Base-by-base conservation (phyloP, 176 grass and related monocot genomes). In the Musa beccarii region DNA sequence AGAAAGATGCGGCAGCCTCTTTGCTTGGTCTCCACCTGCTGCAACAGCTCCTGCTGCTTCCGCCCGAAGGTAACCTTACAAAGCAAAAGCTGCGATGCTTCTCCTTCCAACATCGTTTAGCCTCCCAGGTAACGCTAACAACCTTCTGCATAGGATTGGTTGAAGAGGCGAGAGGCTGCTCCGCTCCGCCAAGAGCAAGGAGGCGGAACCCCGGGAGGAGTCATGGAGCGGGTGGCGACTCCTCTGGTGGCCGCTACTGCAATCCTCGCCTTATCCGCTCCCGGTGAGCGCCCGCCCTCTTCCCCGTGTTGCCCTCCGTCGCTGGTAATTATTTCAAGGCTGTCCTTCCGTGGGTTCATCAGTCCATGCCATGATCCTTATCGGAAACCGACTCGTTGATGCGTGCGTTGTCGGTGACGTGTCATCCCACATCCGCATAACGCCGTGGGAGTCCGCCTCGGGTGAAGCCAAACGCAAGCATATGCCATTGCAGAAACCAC, bases 241-340 rank as follows among this genome's bases (percentile, higher is more conserved):
- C 80, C 89, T 68, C 66, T 96, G 53, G 50, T 96, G 76, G 83
- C 89, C 66, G 87, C 85, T 5, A 53, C 53, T 74, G 21, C 25
- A 10, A 66, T 82, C 14, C 76, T 89, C 10, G 76, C 86, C 53
- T 81, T 96, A 68, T 83, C 81, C 10, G 80, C 89, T 26, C 79
- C 79, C 78, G 92, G 92, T 96, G 75, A 70, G n/a, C 19, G 43
- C 63, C 63, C 23, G 24, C 23, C 11, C 6, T 11, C 11, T 29
- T 43, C 3, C 34, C 34, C 34, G 6, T 43, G 6, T 6, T 5
- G 4, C 34, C 34, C 34, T 43, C 34, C 29, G 3, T 34, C 3
- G 29, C 3, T 5, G 29, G 3, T 34, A 5, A 34, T 34, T 43
- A 43, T 6, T 43, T 43, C 34, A 0, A 43, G 34, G 34, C 4